Evolutionary conservation across 257 asterid species (phyloP).

Genomic region (Handroanthus guayacan): DNA sequence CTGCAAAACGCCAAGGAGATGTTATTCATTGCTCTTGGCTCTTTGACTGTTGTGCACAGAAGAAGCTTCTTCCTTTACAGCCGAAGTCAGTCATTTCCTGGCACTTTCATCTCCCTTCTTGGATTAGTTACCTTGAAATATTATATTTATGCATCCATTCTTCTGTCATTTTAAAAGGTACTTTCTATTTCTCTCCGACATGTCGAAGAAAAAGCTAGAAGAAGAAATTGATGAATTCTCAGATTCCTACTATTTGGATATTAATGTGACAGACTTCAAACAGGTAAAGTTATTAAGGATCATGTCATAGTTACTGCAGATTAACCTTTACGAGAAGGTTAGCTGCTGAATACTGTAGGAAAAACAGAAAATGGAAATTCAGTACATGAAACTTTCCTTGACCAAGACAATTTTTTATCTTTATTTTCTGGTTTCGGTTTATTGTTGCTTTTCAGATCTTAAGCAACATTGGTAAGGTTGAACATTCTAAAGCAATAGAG

Average conservation of each 20-base stretch:
- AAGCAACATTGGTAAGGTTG: slow-evolving; percentile 49
- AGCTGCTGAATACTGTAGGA: slow-evolving; percentile 17
- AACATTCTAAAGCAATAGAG: slow-evolving; percentile 55
- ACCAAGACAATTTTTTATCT: slow-evolving; percentile 25
- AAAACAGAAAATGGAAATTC: slow-evolving; percentile 15
- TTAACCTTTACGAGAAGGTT: slow-evolving; percentile 24
- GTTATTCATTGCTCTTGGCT: slow-evolving; percentile 90
- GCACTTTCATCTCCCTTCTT: slow-evolving; percentile 24
- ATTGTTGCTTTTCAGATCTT: slow-evolving; percentile 61
- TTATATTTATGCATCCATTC: slow-evolving; percentile 20
- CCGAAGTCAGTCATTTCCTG: slow-evolving; percentile 64
- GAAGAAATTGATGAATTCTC: slow-evolving; percentile 85
- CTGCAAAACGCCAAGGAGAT: slow-evolving; percentile 90
- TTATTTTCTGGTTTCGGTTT: slow-evolving; percentile 32
- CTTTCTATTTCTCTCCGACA: slow-evolving; percentile 79
- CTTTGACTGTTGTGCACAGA: slow-evolving; percentile 77
- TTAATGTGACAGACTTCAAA: slow-evolving; percentile 62
- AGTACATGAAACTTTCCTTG: slow-evolving; percentile 28
- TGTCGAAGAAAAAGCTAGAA: slow-evolving; percentile 73
- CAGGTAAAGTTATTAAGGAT: slow-evolving; percentile 56
- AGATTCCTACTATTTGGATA: slow-evolving; percentile 78
- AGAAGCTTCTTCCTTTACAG: slow-evolving; percentile 79
- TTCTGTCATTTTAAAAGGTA: slow-evolving; percentile 53
- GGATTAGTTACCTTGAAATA: slow-evolving; percentile 19
- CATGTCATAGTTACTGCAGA: slow-evolving; percentile 25